Base-by-base conservation (phyloP, 208 protist species). In the Trypanosoma brucei region DNA sequence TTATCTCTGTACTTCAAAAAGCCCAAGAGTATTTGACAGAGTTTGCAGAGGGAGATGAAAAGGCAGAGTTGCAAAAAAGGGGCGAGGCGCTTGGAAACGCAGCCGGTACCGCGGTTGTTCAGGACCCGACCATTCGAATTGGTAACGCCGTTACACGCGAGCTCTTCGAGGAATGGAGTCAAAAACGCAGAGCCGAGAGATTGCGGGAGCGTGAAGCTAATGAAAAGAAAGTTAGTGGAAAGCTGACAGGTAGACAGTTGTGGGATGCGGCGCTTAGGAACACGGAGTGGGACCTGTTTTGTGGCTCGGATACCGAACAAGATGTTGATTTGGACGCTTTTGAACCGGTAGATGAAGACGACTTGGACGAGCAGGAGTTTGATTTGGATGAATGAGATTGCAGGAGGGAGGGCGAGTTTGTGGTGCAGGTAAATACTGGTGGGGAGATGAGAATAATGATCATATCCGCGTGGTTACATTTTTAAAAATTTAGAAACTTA, bases 281-380 rank as follows among this genome's bases (percentile, higher is more conserved):
- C 31, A 73, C 86, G 0, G 89, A 95, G 54, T 95, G 89, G 89
- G 78, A 82, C 2, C 72, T 95, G 31, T 95, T 95, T 70, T 70
- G 13, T 2, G 76, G 65, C 22, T 75, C 74, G 9, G 86, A 83
- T n/a, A 82, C 58, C 30, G 89, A 65, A 36, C 84, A 88, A 52
- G 82, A 92, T 60, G 82, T 88, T 4, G 85, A 91, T 62, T 91
- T 89, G 33, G 76, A 77, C 45, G 65, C 59, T 0, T 22, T 82
- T 3, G 53, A 62, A 1, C 68, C 56, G 3, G 1, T 79, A 31
- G 67, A 83, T 35, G 88, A 88, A 38, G 75, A 71, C 2, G 11
- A 83, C 6, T 11, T 46, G 14, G 67, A 86, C 42, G 87, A 88
- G 37, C 72, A 83, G 35, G 79, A 84, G 49, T 94, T 79, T 50